Evolutionary conservation across 192 early-diverging fungal species (phyloP), one percentile per base, ranked within the genome.

Genomic region (Funneliformis mosseae): DNA sequence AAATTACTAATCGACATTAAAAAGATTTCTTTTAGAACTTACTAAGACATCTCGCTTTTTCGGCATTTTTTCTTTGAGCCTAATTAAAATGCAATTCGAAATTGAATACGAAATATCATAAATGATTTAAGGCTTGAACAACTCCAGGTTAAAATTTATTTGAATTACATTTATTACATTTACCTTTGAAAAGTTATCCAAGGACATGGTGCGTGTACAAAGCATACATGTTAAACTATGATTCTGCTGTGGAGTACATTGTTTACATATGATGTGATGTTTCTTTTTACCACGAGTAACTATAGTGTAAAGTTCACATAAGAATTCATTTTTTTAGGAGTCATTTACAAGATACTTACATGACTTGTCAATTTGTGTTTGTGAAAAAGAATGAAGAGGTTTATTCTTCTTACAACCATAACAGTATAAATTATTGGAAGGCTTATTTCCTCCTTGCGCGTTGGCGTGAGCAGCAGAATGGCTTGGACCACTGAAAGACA

Each of bases 31-130:
- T 6, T 11, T 39, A 33, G 0, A 39, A 63, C 61, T 43, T 77
- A 77, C 76, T 21, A 2, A 83, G 60, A n/a, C 86, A 87, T 0
- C 85, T 50, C 4, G 86, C 86, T 18, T 82, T 81, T 73, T 87
- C 86, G 3, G 84, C 85, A n/a, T 87, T 82, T 38, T 69, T 84
- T 0, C 86, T 79, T 67, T 87, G 86, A 14, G 81, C 81, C 85
- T 87, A 80, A 41, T 14, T 28, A 28, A 5, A 11, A 18, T 16
- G 12, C 18, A 50, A 50, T 50, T 18, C 18, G 1, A n/a, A n/a
- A 55, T 39, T 25, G 46, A 42, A 69, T n/a, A n/a, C n/a, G 12
- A 23, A 75, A 61, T 66, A 28, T 62, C 25, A 68, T 5, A 16
- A 23, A 4, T n/a, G 2, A 12, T 74, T 9, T 42, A 28, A 62